Percentiles rank a stretch among this genome's conserved stretches.
These are phyloP conservation scores for Naganishia albida DNA, from an alignment of 1,284 basidiomycete species.

Conservation along the genomic window DNA sequence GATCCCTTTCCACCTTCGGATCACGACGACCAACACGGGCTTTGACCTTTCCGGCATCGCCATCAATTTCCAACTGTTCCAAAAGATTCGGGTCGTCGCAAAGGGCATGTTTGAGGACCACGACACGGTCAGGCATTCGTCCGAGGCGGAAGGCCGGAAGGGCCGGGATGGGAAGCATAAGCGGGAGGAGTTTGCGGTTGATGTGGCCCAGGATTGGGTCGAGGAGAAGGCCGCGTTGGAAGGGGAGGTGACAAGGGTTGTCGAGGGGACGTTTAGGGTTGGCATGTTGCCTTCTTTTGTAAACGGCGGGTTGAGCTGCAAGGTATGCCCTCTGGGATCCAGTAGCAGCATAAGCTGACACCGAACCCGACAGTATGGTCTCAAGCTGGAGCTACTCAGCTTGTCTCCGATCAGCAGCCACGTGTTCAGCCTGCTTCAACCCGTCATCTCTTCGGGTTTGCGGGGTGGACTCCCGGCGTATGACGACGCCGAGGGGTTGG, in stretches of 20 bases:
- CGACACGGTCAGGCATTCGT: constrained; percentile 12
- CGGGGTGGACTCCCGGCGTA: constrained; percentile 10
- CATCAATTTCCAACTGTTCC: constrained; percentile 18
- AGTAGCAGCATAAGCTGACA: neutral
- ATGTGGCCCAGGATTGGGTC: neutral
- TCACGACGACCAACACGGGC: neutral
- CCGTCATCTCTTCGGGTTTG: constrained; percentile 16
- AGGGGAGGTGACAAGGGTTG: neutral
- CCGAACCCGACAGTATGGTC: constrained; percentile 4
- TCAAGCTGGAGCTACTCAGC: constrained; percentile 5
- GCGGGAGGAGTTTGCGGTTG: neutral
- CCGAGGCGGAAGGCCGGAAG: neutral
- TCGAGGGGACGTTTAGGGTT: constrained; percentile 17
- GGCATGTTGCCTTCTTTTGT: constrained; percentile 25
- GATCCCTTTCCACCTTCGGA: constrained; percentile 7
- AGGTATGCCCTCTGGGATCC: constrained; percentile 3
- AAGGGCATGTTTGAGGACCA: constrained; percentile 15
- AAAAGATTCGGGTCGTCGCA: constrained; percentile 16
- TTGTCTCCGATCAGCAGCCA: constrained; percentile 7
- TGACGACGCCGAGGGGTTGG: constrained; percentile 12
- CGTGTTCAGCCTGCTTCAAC: constrained; percentile 10
- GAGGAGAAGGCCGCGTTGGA: neutral
- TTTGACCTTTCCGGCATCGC: constrained; percentile 2
- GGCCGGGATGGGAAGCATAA: constrained; percentile 1
- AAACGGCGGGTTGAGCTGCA: constrained; percentile 13